phyloP scores from a whole-genome alignment of 495 filamentous ascomycete genomes.

The Thozetella sp. region DNA sequence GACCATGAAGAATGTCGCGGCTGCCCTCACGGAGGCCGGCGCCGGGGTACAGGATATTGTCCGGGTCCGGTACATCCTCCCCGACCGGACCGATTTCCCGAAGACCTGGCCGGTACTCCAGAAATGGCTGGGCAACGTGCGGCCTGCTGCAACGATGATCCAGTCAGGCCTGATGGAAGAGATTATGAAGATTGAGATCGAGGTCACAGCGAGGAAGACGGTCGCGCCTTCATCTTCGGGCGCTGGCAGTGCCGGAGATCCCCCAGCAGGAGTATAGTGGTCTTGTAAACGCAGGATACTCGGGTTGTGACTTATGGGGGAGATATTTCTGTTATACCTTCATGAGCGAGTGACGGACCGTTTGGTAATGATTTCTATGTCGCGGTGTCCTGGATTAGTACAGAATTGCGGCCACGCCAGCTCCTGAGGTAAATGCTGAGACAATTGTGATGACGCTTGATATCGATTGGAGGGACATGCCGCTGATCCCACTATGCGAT shows the following conservation, averaged over 20 bases:
- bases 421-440: slow-evolving; percentile 49
- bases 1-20: slow-evolving; percentile 27
- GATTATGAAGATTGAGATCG: slow-evolving; percentile 42
- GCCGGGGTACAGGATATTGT: slow-evolving; percentile 31
- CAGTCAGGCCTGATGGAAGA: slow-evolving; percentile 38
- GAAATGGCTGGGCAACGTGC: slow-evolving; percentile 32
- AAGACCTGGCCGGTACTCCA: slow-evolving; percentile 31
- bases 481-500: slow-evolving; percentile 61
- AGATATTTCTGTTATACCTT: too few relatives aligned
- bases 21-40: slow-evolving; percentile 31
- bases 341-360: not conserved
- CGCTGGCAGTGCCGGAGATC: too few relatives aligned
- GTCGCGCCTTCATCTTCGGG: too few relatives aligned
- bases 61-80: slow-evolving; percentile 36
- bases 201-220: slow-evolving; percentile 34
- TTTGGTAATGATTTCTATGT: not conserved
- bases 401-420: slow-evolving; percentile 11
- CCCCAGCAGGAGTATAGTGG: too few relatives aligned
- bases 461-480: slow-evolving; percentile 49
- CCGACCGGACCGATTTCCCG: slow-evolving; percentile 30
- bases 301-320: too few relatives aligned
- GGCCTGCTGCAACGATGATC: slow-evolving; percentile 44
- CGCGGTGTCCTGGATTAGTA: not conserved
- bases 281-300: too few relatives aligned
- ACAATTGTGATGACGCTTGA: slow-evolving; percentile 54